These are phyloP conservation scores for Penicillium chermesinum DNA, from an alignment of 495 filamentous ascomycete species.

Conservation along the genomic window DNA sequence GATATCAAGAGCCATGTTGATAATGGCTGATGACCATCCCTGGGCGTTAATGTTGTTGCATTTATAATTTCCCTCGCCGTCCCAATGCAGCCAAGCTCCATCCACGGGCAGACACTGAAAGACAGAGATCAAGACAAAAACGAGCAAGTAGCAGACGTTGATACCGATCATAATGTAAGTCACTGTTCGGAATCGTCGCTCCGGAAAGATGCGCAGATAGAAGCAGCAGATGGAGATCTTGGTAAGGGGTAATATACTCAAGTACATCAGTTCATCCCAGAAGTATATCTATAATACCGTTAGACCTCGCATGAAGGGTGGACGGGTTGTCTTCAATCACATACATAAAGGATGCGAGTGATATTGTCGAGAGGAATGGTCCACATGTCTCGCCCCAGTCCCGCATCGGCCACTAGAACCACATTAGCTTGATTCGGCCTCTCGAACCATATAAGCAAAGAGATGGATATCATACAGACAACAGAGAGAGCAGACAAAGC, in stretches of 20 bases:
- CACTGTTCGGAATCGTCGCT: slow-evolving; percentile 20
- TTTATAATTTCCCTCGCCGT: slow-evolving; percentile 28
- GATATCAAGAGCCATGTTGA: slow-evolving; percentile 46
- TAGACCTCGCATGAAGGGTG: neutral
- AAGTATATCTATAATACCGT: slow-evolving; percentile 20
- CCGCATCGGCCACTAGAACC: slow-evolving; percentile 31
- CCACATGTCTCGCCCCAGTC: slow-evolving; percentile 46
- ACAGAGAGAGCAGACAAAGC: slow-evolving; percentile 23
- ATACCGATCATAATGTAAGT: slow-evolving; percentile 31
- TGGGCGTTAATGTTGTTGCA: slow-evolving; percentile 41
- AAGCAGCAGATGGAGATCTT: slow-evolving; percentile 39
- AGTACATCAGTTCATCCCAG: slow-evolving; percentile 31
- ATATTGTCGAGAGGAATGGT: slow-evolving; percentile 42
- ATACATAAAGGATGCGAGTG: slow-evolving; percentile 32
- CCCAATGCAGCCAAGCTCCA: slow-evolving; percentile 40
- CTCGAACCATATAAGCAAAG: neutral
- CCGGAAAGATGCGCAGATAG: slow-evolving; percentile 42
- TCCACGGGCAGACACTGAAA: slow-evolving; percentile 40
- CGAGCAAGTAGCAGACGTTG: slow-evolving; percentile 32
- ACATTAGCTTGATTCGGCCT: neutral
- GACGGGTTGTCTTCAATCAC: neutral
- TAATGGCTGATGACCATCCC: slow-evolving; percentile 33
- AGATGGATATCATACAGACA: slow-evolving; percentile 25
- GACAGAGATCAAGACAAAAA: slow-evolving; percentile 35
- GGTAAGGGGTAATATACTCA: slow-evolving; percentile 29